Base-by-base conservation (phyloP, 176 grass and related monocot species). In the Tuctoria greenei region DNA sequence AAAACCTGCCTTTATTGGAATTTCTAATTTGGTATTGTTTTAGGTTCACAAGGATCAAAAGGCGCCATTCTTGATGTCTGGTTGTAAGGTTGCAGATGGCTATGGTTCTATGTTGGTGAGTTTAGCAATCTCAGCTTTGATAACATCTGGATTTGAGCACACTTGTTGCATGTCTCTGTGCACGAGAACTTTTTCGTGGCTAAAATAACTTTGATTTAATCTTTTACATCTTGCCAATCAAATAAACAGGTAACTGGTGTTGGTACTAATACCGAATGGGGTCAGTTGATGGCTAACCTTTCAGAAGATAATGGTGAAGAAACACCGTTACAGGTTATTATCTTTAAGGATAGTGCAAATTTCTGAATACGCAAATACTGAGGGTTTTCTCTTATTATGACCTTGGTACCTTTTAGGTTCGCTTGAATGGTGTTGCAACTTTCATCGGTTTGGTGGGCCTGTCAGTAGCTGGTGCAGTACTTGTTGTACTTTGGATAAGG, bases 271-370 rank as follows among this genome's bases (percentile, higher is more conserved):
- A 99, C 95, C 59, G 95, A 99, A 86, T 99, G 95, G 95, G 95
- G 95, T 82, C 83, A 90, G 71, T 78, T 99, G 73, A 99, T 99
- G 95, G 92, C 92, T 87, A 95, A 95, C 72, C 86, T 99, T 79
- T 99, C 91, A 10, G 92, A 95, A 81, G 89, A 99, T 88, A 99
- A 92, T 75, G 89, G 89, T 57, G 95, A 99, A 95, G 95, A 99
- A 90, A 99, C 91, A 54, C 95, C 95, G 3, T 81, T 99, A 81
- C 95, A 99, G 95, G 95, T 99, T 87, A 86, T 73, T 82, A 3
- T 87, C 52, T 79, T 68, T 79, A 56, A 62, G 35, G 25, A 67
- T 73, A 50, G 45, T 79, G 24, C 47, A 42, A 61, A 82, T 78
- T 78, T 18, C 66, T 73, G 34, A 41, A 74, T 83, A 74, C 10